phyloP scores from a whole-genome alignment of 2,329 filamentous ascomycete genomes.

The Lachnellula cervina region DNA sequence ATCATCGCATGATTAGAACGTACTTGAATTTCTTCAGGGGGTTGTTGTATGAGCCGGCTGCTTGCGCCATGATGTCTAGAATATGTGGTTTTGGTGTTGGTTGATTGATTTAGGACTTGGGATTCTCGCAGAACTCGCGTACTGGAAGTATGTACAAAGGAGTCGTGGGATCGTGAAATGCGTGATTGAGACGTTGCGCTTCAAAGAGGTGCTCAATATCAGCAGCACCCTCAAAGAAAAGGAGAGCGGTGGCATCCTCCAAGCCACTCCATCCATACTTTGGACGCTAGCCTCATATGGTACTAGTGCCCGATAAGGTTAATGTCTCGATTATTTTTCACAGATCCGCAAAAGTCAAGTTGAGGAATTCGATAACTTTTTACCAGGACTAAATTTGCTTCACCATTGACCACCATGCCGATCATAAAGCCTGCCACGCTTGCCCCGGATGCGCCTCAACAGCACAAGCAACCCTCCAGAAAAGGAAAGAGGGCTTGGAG shows the following conservation, averaged over 20 bases:
- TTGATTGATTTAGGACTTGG: constrained; percentile 1
- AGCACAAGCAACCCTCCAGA: constrained; percentile 82
- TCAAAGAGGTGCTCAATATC: too few species aligned
- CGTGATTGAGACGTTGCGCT: background rate
- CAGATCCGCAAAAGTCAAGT: background rate
- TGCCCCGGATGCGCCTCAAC: constrained; percentile 61
- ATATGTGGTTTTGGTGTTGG: background rate
- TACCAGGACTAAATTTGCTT: background rate
- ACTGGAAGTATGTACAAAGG: constrained; percentile 13
- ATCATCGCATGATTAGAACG: constrained; percentile 15
- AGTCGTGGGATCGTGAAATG: constrained; percentile 6
- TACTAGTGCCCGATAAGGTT: background rate
- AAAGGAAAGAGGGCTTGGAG: constrained; percentile 99
- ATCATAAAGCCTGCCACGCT: constrained; percentile 34
- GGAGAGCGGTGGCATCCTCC: constrained; percentile 2
- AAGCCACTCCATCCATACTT: background rate
- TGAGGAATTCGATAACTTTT: background rate
- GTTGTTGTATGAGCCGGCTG: constrained; percentile 90
- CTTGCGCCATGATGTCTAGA: constrained; percentile 68
- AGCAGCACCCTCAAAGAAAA: constrained; percentile 4
- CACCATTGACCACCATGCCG: constrained; percentile 22
- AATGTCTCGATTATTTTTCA: constrained; percentile 2
- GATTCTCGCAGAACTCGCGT: background rate
- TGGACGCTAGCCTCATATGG: background rate
- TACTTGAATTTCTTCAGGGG: constrained; percentile 99